Percentiles rank a stretch among this genome's conserved stretches.
Conservation (phyloP, 2,329 filamentous ascomycete genomes). For the Monosporascus sp. region DNA sequence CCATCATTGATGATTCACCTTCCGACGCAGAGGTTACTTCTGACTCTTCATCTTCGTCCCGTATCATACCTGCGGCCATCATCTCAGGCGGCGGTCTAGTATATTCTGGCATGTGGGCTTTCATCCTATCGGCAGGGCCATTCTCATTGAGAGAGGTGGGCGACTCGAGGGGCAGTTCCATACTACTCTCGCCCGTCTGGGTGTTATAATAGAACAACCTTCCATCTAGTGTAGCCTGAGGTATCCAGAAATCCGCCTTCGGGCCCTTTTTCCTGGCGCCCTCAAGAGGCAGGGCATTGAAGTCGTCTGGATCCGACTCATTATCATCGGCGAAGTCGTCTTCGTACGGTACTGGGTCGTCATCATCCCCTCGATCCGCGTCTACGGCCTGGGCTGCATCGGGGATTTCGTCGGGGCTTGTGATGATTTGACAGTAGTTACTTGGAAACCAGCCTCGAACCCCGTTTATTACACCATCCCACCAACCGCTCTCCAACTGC, state of each 20-base stretch:
- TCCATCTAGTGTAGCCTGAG: slow-evolving; percentile 90
- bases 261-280: slow-evolving; percentile 40
- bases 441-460: slow-evolving; percentile 98
- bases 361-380: slow-evolving; percentile 53
- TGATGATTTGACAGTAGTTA: slow-evolving; percentile 92
- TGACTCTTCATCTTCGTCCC: slow-evolving; percentile 88
- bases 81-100: slow-evolving; percentile 86
- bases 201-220: slow-evolving; percentile 98
- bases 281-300: slow-evolving; percentile 61
- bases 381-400: slow-evolving; percentile 53
- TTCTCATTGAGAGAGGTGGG: slow-evolving; percentile 74
- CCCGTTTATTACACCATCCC: slow-evolving; percentile 97
- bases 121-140: slow-evolving; percentile 82
- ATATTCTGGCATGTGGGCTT: slow-evolving; percentile 82
- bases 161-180: slow-evolving; percentile 90
- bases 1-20: slow-evolving; percentile 65
- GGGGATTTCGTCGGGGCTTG: slow-evolving; percentile 65
- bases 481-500: slow-evolving; percentile 97
- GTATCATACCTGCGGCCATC: slow-evolving; percentile 75
- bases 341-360: slow-evolving; percentile 60
- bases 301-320: slow-evolving; percentile 57
- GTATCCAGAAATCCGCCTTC: slow-evolving; percentile 96
- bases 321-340: slow-evolving; percentile 63
- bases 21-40: slow-evolving; percentile 79
- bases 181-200: slow-evolving; percentile 88